Percentiles rank a stretch among this genome's conserved stretches.
phyloP scores from a whole-genome alignment of 176 grass and related monocot genomes.

The Olyra latifolia region DNA sequence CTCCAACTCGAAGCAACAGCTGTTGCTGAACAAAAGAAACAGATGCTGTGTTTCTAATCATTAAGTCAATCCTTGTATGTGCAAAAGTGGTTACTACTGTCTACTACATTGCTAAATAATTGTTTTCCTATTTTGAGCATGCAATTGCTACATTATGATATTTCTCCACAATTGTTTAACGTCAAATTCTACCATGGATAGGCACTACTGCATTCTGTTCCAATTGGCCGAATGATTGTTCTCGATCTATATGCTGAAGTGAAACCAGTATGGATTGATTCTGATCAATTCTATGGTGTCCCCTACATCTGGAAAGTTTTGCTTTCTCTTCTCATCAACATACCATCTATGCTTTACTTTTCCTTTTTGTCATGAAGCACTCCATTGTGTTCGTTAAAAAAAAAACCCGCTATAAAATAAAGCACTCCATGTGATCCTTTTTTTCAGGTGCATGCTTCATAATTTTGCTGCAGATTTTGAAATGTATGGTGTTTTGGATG shows the following conservation, averaged over 20 bases:
- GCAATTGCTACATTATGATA: neutral
- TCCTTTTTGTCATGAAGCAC: slow-evolving; percentile 2
- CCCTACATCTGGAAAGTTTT: slow-evolving; percentile 90
- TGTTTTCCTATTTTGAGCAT: neutral
- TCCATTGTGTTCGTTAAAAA: neutral
- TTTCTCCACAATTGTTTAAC: slow-evolving; percentile 5
- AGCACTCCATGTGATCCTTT: no score
- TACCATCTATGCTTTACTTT: slow-evolving; percentile 3
- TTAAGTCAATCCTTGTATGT: neutral
- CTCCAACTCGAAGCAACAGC: neutral
- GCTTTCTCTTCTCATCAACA: neutral
- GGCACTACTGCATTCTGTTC: slow-evolving; percentile 89
- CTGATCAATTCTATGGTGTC: slow-evolving; percentile 89
- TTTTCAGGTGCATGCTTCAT: slow-evolving; percentile 89
- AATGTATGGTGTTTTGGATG: slow-evolving; percentile 86
- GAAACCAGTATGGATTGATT: slow-evolving; percentile 78
- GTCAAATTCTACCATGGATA: slow-evolving; percentile 33
- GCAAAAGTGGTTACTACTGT: neutral
- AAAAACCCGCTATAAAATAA: no score
- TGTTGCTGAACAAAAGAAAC: neutral
- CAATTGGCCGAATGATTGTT: slow-evolving; percentile 81
- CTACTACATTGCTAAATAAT: neutral
- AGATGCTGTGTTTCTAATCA: slow-evolving; percentile 6
- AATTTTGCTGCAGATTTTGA: slow-evolving; percentile 93
- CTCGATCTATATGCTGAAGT: slow-evolving; percentile 97